Evolutionary conservation across 106 monocot genomes (phyloP).

Genomic region (Ottelia alismoides): DNA sequence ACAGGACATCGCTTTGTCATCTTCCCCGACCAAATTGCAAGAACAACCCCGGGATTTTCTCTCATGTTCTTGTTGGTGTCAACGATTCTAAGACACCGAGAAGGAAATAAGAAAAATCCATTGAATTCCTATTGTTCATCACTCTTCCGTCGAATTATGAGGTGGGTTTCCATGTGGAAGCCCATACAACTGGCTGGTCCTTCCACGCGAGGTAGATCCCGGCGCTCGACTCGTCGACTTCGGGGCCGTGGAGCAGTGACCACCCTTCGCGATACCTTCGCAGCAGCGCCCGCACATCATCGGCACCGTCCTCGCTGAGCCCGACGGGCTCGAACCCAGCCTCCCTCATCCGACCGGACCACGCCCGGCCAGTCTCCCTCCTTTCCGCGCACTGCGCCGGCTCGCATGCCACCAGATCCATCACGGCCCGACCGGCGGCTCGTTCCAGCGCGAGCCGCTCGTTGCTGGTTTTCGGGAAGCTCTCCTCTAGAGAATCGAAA

Average conservation of each 20-base stretch:
- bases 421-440: constrained; percentile 41
- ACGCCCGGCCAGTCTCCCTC: constrained; percentile 44
- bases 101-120: too few species aligned
- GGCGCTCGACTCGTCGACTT: constrained; percentile 8
- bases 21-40: too few species aligned
- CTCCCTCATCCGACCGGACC: constrained; percentile 36
- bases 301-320: constrained; percentile 66
- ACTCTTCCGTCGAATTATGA: too few species aligned
- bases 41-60: too few species aligned
- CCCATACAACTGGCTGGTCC: constrained; percentile 71
- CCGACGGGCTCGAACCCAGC: constrained; percentile 39
- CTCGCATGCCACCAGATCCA: constrained; percentile 66
- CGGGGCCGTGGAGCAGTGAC: constrained; percentile 23
- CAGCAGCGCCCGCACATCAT: constrained; percentile 60
- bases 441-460: constrained; percentile 66
- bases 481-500: constrained; percentile 63
- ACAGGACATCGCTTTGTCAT: too few species aligned
- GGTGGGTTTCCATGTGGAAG: constrained; percentile 65
- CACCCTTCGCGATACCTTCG: constrained; percentile 65
- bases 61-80: too few species aligned
- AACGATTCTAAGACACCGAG: too few species aligned
- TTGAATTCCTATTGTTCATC: too few species aligned
- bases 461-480: constrained; percentile 71
- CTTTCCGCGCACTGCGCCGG: constrained; percentile 41
- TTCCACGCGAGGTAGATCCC: constrained; percentile 65